Percentiles rank a stretch among this genome's conserved stretches.
These are phyloP conservation scores for Coemansia sp. DNA, from an alignment of 192 early-diverging fungal species.

Conservation along the genomic window DNA sequence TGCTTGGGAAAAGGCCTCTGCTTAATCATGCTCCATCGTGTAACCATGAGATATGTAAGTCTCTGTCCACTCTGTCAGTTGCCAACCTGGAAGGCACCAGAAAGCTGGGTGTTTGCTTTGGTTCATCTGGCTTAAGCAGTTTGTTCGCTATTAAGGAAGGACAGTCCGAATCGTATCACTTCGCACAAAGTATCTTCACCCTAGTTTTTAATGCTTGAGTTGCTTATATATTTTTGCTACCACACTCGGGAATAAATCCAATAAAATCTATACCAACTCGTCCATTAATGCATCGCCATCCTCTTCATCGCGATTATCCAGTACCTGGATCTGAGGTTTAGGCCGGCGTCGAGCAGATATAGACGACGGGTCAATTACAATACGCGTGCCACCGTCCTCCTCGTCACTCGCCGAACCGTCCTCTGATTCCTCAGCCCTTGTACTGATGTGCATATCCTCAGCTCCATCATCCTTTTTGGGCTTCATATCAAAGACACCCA, in stretches of 20 bases:
- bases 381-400: constrained; percentile 7
- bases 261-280: not conserved
- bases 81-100: no score
- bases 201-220: no score
- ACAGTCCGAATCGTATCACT: not conserved
- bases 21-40: not conserved
- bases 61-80: not conserved
- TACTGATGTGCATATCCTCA: constrained; percentile 27
- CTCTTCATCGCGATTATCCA: not conserved
- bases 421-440: not conserved
- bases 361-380: constrained; percentile 18
- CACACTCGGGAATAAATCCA: no score
- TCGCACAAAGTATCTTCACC: not conserved
- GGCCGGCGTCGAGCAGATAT: constrained; percentile 18
- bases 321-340: constrained; percentile 24
- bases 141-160: no score
- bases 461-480: constrained; percentile 23
- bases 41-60: not conserved
- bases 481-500: constrained; percentile 54
- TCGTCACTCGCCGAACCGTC: constrained; percentile 6
- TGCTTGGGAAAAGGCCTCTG: not conserved
- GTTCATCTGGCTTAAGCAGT: no score
- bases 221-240: no score
- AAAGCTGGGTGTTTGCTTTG: no score
- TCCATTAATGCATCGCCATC: constrained; percentile 7